Evolutionary conservation across 2,329 filamentous ascomycete species (phyloP).

Genomic region (Dactylellina cionopaga): DNA sequence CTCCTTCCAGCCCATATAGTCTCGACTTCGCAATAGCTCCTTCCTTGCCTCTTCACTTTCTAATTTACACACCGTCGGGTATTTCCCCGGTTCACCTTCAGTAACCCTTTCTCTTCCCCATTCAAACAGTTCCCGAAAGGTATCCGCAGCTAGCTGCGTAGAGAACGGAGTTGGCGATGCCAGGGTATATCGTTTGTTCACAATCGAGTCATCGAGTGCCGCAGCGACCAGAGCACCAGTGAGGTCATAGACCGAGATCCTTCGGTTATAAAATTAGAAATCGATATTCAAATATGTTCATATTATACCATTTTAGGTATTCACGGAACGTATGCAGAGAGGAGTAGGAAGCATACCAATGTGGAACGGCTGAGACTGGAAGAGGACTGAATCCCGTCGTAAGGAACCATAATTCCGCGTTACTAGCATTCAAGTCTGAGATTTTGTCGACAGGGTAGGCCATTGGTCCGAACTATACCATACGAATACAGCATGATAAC

Average conservation of each 20-base stretch:
- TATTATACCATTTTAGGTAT: not conserved
- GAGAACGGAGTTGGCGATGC: constrained; percentile 64
- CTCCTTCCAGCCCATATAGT: constrained; percentile 60
- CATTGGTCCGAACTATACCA: constrained; percentile 61
- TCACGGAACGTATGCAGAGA: too few species aligned
- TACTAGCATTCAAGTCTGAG: constrained; percentile 62
- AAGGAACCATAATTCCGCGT: constrained; percentile 62
- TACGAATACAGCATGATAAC: not conserved
- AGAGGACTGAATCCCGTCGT: constrained; percentile 60
- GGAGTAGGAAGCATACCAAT: too few species aligned
- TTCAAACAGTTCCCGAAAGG: constrained; percentile 62
- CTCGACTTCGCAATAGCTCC: constrained; percentile 60
- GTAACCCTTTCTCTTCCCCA: constrained; percentile 59
- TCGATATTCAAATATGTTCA: too few species aligned
- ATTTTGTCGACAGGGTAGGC: constrained; percentile 61
- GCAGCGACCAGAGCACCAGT: constrained; percentile 64
- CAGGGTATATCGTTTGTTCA: constrained; percentile 62
- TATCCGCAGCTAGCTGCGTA: constrained; percentile 63
- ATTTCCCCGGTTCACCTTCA: constrained; percentile 59
- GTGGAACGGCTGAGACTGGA: constrained; percentile 61
- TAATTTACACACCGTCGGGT: constrained; percentile 61
- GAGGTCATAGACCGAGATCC: constrained; percentile 65
- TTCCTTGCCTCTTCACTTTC: constrained; percentile 62
- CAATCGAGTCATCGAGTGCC: constrained; percentile 60
- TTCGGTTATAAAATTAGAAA: not conserved